These are phyloP conservation scores for Hypoxylon rubiginosum DNA, from an alignment of 2,329 filamentous ascomycete genomes.

Conservation along the genomic window DNA sequence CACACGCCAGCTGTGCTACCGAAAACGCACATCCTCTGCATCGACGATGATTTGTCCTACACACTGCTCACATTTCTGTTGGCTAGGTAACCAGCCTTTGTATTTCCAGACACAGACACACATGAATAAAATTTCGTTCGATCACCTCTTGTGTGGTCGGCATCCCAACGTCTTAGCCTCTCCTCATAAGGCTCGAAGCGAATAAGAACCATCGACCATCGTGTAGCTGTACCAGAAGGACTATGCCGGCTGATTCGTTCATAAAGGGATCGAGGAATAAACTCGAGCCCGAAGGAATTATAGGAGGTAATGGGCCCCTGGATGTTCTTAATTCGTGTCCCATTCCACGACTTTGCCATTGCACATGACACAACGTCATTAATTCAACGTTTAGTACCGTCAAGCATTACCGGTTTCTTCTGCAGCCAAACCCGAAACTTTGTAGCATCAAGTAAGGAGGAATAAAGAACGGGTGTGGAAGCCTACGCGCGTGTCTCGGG, in stretches of 20 bases:
- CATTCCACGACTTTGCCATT: conserved; percentile 35
- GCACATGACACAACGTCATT: conserved; percentile 35
- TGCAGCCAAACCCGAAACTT: conserved; percentile 17
- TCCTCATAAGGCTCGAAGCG: conserved; percentile 10
- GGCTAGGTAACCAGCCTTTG: conserved; percentile 36
- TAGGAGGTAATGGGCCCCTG: background rate
- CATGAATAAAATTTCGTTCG: conserved; percentile 34
- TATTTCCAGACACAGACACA: conserved; percentile 42
- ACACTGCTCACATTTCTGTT: conserved; percentile 45
- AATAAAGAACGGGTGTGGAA: conserved; percentile 27
- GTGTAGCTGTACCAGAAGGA: conserved; percentile 1
- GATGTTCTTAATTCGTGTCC: conserved; percentile 19
- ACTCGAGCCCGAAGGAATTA: conserved; percentile 11
- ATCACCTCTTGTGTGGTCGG: conserved; percentile 33
- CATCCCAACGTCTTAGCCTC: conserved; percentile 26
- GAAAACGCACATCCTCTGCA: conserved; percentile 42
- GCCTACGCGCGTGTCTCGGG: conserved; percentile 37
- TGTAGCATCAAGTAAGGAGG: conserved; percentile 15
- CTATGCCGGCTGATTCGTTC: conserved; percentile 6
- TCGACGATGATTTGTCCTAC: conserved; percentile 49
- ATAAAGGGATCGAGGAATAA: too few species aligned
- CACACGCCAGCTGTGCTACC: conserved; percentile 37
- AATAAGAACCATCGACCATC: conserved; percentile 2
- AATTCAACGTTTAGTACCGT: conserved; percentile 19
- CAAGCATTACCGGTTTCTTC: conserved; percentile 19